Evolutionary conservation across 805 yeast genomes (phyloP).

Genomic region (baker's yeast (Saccharomyces cerevisiae)): DNA sequence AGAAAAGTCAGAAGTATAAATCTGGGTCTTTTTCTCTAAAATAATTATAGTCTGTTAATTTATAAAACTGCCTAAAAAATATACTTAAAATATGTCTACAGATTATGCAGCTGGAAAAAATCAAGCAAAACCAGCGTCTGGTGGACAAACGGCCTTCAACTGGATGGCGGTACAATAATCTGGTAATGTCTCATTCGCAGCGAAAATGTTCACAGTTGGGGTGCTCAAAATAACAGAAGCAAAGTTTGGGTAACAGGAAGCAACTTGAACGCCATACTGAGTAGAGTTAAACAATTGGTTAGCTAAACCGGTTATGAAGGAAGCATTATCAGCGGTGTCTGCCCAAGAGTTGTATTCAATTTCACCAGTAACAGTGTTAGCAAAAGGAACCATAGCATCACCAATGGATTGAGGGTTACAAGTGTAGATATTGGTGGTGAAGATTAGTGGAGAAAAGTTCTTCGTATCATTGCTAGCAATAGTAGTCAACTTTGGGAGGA

Average conservation of each 20-base stretch:
- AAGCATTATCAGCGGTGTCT: slow-evolving; percentile 4
- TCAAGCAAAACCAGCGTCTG: background rate
- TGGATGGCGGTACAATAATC: slow-evolving; percentile 8
- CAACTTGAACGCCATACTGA: slow-evolving; percentile 11
- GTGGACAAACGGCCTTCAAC: slow-evolving; percentile 4
- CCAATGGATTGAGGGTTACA: slow-evolving; percentile 11
- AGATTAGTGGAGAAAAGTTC: slow-evolving; percentile 8
- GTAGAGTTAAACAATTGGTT: slow-evolving; percentile 10
- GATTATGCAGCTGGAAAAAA: background rate
- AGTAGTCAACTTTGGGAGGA: slow-evolving; percentile 10
- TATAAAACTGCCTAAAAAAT: background rate
- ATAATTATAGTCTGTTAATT: too few relatives aligned
- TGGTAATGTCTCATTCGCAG: slow-evolving; percentile 7
- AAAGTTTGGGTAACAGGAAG: slow-evolving; percentile 10
- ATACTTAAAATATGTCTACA: background rate
- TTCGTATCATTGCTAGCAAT: slow-evolving; percentile 10
- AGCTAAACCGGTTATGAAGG: slow-evolving; percentile 7
- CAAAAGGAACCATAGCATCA: slow-evolving; percentile 7
- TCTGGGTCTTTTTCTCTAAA: too few relatives aligned
- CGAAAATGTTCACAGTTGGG: slow-evolving; percentile 12
- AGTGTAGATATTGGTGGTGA: slow-evolving; percentile 8
- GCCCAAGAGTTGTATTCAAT: slow-evolving; percentile 10
- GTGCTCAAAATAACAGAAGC: slow-evolving; percentile 6
- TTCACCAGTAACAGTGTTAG: slow-evolving; percentile 10
- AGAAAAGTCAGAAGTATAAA: too few relatives aligned